Percentiles rank a stretch among this genome's conserved stretches.
phyloP scores from a whole-genome alignment of 192 early-diverging fungal species.

The Rhizophagus sp. region DNA sequence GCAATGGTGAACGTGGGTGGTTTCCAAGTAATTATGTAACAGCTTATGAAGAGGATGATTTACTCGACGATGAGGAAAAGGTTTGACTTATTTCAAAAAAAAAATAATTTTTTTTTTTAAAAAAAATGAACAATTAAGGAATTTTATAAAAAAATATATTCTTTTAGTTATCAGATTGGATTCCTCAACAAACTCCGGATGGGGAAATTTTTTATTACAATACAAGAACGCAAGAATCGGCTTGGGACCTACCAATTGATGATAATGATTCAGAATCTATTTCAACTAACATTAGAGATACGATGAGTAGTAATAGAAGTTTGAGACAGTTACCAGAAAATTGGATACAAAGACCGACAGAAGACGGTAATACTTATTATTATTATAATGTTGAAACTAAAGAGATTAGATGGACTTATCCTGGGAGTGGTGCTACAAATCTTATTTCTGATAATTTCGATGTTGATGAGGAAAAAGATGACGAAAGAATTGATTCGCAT shows the following conservation, averaged over 20 bases:
- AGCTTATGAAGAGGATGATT: slow-evolving; percentile 1
- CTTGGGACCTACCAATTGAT: slow-evolving; percentile 36
- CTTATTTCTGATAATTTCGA: not conserved
- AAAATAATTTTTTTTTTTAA: no score
- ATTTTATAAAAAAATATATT: not conserved
- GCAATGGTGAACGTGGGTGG: slow-evolving; percentile 80
- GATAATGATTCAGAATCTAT: not conserved
- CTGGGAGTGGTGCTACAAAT: slow-evolving; percentile 15
- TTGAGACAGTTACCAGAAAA: slow-evolving; percentile 30
- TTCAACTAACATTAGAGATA: not conserved
- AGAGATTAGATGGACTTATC: slow-evolving; percentile 43
- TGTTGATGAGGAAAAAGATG: not conserved
- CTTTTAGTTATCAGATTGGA: slow-evolving; percentile 41
- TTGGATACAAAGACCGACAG: slow-evolving; percentile 33
- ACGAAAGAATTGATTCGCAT: not conserved
- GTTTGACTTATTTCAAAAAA: not conserved
- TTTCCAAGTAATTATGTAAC: slow-evolving; percentile 81
- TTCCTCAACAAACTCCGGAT: slow-evolving; percentile 49
- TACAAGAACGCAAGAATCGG: slow-evolving; percentile 44
- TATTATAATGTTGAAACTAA: slow-evolving; percentile 42
- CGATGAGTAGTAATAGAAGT: not conserved
- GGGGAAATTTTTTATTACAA: slow-evolving; percentile 53
- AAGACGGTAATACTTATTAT: slow-evolving; percentile 42
- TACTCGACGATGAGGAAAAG: slow-evolving; percentile 11
- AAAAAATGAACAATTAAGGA: not conserved